Conservation (phyloP, 495 filamentous ascomycete genomes). For the Penicillium pancosmium region DNA sequence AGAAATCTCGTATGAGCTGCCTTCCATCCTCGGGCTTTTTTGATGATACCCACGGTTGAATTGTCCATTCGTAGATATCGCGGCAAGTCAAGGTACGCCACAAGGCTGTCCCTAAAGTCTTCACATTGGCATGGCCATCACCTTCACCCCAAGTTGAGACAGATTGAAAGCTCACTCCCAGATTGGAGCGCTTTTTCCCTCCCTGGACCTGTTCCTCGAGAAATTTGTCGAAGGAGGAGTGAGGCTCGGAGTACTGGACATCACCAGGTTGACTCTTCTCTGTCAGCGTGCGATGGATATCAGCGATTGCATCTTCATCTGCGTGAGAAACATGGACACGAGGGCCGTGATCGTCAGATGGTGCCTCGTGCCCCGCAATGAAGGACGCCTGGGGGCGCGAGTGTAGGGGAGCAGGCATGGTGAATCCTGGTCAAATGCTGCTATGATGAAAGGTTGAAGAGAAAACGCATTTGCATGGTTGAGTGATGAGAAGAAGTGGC, state of each 20-base stretch:
- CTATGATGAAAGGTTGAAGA: background rate
- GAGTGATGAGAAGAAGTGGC: slow-evolving; percentile 1
- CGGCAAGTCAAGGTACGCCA: slow-evolving; percentile 41
- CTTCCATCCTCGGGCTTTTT: slow-evolving; percentile 36
- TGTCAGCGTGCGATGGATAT: slow-evolving; percentile 40
- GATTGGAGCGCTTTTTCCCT: slow-evolving; percentile 36
- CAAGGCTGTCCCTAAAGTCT: slow-evolving; percentile 37
- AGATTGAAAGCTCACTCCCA: slow-evolving; percentile 41
- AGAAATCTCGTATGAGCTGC: slow-evolving; percentile 56
- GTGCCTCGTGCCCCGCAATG: slow-evolving; percentile 23
- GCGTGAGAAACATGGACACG: slow-evolving; percentile 37
- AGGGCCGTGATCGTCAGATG: slow-evolving; percentile 21
- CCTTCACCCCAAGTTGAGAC: slow-evolving; percentile 43
- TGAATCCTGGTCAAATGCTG: slow-evolving; percentile 11
- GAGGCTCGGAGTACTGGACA: slow-evolving; percentile 35
- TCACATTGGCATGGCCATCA: slow-evolving; percentile 33
- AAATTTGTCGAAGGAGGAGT: slow-evolving; percentile 43
- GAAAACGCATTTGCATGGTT: slow-evolving; percentile 11
- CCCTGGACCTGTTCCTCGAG: slow-evolving; percentile 37
- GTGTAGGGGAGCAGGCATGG: slow-evolving; percentile 38
- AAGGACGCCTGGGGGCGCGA: slow-evolving; percentile 30
- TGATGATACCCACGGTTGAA: slow-evolving; percentile 36
- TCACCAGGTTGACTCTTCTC: slow-evolving; percentile 15
- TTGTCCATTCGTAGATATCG: slow-evolving; percentile 44
- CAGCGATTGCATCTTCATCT: slow-evolving; percentile 38